phyloP scores from a whole-genome alignment of 139 green algal species.

The Zygnema circumcarinatum region DNA sequence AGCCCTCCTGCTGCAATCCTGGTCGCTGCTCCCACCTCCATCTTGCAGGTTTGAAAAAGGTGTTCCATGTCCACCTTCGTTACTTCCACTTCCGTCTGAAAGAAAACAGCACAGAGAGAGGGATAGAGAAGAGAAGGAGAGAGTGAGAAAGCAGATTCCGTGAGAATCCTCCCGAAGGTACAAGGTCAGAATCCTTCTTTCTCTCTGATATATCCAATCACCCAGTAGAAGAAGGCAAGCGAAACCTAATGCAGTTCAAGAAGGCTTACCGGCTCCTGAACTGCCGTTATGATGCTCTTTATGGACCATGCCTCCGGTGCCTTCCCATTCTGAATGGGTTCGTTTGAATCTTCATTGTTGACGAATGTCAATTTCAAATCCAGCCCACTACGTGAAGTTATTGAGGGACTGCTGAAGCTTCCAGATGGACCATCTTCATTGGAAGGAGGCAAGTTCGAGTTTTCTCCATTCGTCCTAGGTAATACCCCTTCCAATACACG shows the following conservation, averaged over 20 bases:
- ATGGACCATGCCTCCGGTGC: conserved; percentile 2
- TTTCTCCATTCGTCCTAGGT: no score
- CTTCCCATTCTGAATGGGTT: not conserved
- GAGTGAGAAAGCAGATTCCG: no score
- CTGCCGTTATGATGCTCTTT: conserved; percentile 43
- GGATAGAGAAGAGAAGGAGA: not conserved
- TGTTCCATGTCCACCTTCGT: conserved; percentile 52
- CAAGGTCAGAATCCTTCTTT: no score
- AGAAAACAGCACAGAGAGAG: not conserved
- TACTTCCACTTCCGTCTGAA: conserved; percentile 44
- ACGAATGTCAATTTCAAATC: conserved; percentile 36
- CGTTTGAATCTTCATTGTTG: not conserved
- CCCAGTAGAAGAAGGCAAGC: no score
- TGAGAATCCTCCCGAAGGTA: no score
- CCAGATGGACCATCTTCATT: not conserved
- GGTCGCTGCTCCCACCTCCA: conserved; percentile 25
- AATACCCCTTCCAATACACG: conserved; percentile 16
- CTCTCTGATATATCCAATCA: no score
- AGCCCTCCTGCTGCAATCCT: conserved; percentile 38
- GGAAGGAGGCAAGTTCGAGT: not conserved
- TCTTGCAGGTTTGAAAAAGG: conserved; percentile 40
- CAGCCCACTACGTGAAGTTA: conserved; percentile 24
- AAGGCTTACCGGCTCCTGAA: conserved; percentile 31
- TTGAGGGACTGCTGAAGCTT: not conserved
- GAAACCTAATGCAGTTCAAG: no score